Conservation (phyloP, 345 rosid species). For the Eucalyptus cloeziana region DNA sequence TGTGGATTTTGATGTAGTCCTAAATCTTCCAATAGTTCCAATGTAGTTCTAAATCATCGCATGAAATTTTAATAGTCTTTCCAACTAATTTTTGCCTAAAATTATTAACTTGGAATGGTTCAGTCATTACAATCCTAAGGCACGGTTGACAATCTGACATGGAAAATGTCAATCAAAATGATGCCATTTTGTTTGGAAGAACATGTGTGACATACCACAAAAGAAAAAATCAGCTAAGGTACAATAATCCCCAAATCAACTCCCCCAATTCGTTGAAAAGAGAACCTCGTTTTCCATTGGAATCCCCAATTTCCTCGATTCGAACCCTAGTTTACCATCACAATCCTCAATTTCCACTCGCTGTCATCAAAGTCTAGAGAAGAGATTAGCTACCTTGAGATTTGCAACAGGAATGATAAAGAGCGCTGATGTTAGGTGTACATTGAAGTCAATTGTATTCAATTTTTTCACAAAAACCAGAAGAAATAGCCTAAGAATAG, state of each 20-base stretch:
- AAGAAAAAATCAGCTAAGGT: too few species aligned
- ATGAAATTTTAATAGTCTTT: too few species aligned
- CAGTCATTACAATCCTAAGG: not conserved
- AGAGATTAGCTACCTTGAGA: not conserved
- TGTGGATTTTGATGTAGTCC: not conserved
- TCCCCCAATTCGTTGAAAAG: not conserved
- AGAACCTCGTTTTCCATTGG: too few species aligned
- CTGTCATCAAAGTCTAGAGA: not conserved
- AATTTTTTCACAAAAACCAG: not conserved
- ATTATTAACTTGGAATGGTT: too few species aligned
- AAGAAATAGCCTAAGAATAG: not conserved
- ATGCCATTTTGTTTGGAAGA: not conserved
- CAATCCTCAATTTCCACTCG: too few species aligned
- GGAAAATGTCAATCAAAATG: too few species aligned
- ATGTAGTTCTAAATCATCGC: too few species aligned
- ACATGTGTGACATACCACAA: not conserved
- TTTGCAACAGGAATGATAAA: not conserved
- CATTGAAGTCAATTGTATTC: not conserved
- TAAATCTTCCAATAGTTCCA: too few species aligned
- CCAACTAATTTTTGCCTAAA: too few species aligned
- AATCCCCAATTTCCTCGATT: not conserved
- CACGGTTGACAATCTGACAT: rapidly evolving
- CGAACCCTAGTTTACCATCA: not conserved
- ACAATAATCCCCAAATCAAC: not conserved
- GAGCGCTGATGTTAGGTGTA: not conserved